phyloP scores from a whole-genome alignment of 108 stramenopile species.

The Fistulifera solaris region DNA sequence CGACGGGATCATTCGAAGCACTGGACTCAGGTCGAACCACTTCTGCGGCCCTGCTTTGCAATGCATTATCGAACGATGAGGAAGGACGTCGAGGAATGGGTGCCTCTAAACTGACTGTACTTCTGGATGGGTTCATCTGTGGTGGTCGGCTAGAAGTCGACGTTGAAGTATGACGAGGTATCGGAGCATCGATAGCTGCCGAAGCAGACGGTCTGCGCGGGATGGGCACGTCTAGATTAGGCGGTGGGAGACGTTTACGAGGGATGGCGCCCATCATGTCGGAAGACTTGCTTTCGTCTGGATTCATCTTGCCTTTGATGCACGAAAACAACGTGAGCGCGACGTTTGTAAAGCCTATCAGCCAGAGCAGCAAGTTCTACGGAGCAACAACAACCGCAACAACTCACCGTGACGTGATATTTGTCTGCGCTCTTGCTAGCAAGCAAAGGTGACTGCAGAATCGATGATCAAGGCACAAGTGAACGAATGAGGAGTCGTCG shows the following conservation, averaged over 20 bases:
- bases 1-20: neutral
- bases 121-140: neutral
- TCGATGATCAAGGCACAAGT: too few relatives aligned
- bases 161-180: neutral
- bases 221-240: neutral
- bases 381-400: too few relatives aligned
- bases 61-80: neutral
- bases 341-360: too few relatives aligned
- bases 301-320: too few relatives aligned
- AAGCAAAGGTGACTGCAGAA: too few relatives aligned
- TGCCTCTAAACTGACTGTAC: neutral
- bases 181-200: neutral
- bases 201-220: neutral
- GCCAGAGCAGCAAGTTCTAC: too few relatives aligned
- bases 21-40: neutral
- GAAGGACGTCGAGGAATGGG: neutral
- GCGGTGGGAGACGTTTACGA: conserved; percentile 1
- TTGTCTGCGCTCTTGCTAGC: too few relatives aligned
- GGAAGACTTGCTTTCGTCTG: neutral
- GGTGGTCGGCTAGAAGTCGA: neutral
- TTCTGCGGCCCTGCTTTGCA: neutral
- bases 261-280: conserved; percentile 1
- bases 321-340: too few relatives aligned
- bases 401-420: too few relatives aligned
- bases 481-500: too few relatives aligned